Conservation (phyloP, 306 rosid genomes). For the Rubus parviflorus region DNA sequence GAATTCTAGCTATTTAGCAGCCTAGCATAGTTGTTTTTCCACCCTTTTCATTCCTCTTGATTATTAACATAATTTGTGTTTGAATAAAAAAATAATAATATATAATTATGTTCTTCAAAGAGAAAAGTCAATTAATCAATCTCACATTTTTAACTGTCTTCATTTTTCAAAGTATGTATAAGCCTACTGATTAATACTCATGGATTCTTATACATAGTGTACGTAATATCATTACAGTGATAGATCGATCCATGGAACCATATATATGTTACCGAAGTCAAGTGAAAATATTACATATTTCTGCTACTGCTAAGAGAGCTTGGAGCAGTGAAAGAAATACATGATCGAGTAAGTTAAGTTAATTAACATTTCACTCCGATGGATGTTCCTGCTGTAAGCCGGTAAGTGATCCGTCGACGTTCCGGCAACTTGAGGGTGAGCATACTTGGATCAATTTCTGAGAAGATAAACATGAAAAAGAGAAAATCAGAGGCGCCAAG, state of each 20-base stretch:
- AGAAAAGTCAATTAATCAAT: no score
- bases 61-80: no score
- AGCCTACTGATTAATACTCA: not conserved
- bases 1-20: no score
- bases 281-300: not conserved
- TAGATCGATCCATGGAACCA: not conserved
- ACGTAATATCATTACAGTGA: not conserved
- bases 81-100: no score
- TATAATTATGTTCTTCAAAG: no score
- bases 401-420: not conserved
- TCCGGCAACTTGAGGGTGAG: not conserved
- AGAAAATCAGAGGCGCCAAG: not conserved
- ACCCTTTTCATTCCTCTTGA: no score
- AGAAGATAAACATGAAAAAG: not conserved
- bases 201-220: no score
- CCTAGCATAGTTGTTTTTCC: no score
- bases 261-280: no score
- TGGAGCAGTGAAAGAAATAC: not conserved
- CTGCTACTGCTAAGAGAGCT: not conserved
- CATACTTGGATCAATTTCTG: not conserved
- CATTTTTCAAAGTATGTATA: not conserved
- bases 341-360: not conserved
- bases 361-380: not conserved
- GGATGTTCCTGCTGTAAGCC: not conserved
- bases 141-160: not conserved